Conservation (phyloP, 441 rosid species). For the Corymbia citriodora region DNA sequence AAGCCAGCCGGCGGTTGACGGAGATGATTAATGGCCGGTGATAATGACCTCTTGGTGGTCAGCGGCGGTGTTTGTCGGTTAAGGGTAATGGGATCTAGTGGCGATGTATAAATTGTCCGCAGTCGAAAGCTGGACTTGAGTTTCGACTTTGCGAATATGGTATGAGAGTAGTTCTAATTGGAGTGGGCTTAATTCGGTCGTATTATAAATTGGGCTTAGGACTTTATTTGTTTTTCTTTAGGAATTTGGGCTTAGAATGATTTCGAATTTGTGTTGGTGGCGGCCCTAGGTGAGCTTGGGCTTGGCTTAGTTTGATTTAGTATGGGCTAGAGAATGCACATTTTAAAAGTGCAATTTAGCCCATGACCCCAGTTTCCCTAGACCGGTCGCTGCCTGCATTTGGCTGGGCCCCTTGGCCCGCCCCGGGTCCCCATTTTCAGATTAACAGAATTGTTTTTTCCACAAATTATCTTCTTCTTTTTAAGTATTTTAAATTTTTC, state of each 20-base stretch:
- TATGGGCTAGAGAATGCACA: neutral
- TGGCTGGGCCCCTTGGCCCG: neutral
- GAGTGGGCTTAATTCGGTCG: neutral
- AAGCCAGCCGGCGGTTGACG: fast-evolving
- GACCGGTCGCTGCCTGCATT: neutral
- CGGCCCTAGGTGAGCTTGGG: neutral
- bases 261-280: neutral
- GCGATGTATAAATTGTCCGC: too few species aligned
- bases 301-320: neutral
- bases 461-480: too few species aligned
- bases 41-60: too few species aligned
- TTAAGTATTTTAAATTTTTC: too few species aligned
- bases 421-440: too few species aligned
- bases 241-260: neutral
- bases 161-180: neutral
- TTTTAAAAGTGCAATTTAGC: neutral
- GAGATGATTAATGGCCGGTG: too few species aligned
- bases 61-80: too few species aligned
- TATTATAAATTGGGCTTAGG: neutral
- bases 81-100: too few species aligned
- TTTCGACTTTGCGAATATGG: neutral
- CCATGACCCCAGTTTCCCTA: neutral
- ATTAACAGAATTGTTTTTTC: too few species aligned
- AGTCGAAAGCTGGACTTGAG: neutral
- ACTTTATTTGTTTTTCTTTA: neutral